Evolutionary conservation across 176 grass and related monocot genomes (phyloP), one percentile per base, ranked within the genome.

Genomic region (Puya raimondii): DNA sequence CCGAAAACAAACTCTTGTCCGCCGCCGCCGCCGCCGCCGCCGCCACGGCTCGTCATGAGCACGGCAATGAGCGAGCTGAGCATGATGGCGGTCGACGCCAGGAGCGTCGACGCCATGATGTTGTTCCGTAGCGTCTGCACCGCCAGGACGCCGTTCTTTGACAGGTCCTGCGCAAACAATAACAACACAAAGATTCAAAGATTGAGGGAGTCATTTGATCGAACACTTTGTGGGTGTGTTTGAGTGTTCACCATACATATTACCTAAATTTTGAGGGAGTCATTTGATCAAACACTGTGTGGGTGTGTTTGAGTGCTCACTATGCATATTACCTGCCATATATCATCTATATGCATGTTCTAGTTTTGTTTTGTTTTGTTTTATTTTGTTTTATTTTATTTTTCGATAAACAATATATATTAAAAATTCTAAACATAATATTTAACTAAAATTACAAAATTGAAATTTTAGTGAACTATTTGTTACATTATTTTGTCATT

Each of bases 91-190:
- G n/a, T 87, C 17, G 92, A 88, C 0, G 88, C 92, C 2, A 96
- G 74, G 23, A 96, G 72, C 47, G 92, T 89, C 58, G 86, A 96
- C 12, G 92, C 92, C 92, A 96, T 96, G 76, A 96, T 96, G 79
- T 69, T 91, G 81, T 96, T 96, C 13, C 92, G 81, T 65, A 96
- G 74, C 56, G 92, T 96, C 75, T 96, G 88, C 49, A 96, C 92
- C 2, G 83, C 85, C 72, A 91, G 71, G 65, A 96, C 81, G 3
- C 78, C 88, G 72, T 86, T 87, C 80, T 89, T 96, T 0, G 75
- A 63, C 9, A 81, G 13, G 9, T 96, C 92, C 88, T 96, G 66
- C 54, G 23, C 0, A 42, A 63, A 65, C 29, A 68, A 29, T 14
- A 57, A 11, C 6, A 3, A 21, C 7, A 68, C 15, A 68, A 13